A percentile compares a stretch with the other conserved stretches of the same genome.
These are phyloP conservation scores for Verticillium isaacii DNA, from an alignment of 2,329 filamentous ascomycete genomes.

Conservation along the genomic window DNA sequence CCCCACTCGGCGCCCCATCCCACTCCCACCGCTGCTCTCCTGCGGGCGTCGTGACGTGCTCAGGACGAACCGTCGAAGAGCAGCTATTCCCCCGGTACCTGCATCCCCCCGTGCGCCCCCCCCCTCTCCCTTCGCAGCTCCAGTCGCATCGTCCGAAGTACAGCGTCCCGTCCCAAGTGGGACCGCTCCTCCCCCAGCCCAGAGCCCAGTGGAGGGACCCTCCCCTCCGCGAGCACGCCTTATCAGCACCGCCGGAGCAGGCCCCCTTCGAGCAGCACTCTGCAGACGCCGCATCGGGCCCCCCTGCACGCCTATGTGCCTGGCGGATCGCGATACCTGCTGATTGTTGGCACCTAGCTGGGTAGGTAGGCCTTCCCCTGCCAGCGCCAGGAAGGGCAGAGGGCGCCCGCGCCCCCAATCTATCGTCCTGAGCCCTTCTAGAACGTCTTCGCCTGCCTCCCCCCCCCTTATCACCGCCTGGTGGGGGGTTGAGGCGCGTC, in stretches of 20 bases:
- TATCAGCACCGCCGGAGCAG: not conserved
- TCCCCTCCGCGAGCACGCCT: not conserved
- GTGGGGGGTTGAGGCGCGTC: too few species aligned
- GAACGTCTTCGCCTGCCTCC: too few species aligned
- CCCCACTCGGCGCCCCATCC: not conserved
- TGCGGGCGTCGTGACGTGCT: not conserved
- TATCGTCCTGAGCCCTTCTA: too few species aligned
- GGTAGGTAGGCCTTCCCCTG: too few species aligned
- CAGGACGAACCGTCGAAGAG: not conserved
- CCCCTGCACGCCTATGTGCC: not conserved
- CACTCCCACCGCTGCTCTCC: not conserved
- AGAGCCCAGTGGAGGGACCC: too few species aligned
- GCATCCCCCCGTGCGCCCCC: not conserved
- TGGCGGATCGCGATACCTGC: too few species aligned
- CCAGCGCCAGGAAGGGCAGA: too few species aligned
- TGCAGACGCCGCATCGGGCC: not conserved
- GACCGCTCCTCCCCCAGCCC: not conserved
- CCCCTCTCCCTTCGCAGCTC: not conserved
- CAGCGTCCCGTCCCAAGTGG: not conserved
- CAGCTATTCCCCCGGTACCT: not conserved
- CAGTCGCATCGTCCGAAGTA: too few species aligned
- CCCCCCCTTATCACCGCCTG: too few species aligned
- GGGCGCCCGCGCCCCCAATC: too few species aligned
- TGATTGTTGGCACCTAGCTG: too few species aligned
- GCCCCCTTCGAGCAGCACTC: not conserved